Evolutionary conservation across 495 filamentous ascomycete species (phyloP).

Genomic region (Cryomyces minteri): DNA sequence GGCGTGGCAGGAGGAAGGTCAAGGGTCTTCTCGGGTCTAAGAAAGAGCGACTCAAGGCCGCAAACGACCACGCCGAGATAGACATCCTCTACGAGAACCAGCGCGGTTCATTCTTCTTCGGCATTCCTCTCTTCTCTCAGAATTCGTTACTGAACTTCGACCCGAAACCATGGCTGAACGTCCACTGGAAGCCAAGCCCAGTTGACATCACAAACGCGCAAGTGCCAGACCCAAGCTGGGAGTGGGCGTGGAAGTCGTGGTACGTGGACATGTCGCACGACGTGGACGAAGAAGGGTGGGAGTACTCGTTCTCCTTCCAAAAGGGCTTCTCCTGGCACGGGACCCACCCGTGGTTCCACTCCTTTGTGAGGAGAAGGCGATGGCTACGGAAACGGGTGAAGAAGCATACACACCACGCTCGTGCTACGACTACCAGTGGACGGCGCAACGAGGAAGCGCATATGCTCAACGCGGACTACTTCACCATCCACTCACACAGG

Average conservation of each 20-base stretch:
- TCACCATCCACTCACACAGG: conserved; percentile 46
- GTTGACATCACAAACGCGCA: conserved; percentile 85
- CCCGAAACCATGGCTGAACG: conserved; percentile 70
- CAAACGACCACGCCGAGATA: conserved; percentile 29
- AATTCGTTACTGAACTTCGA: conserved; percentile 78
- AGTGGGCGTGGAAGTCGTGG: conserved; percentile 92
- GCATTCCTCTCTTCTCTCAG: conserved; percentile 71
- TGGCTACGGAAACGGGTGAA: conserved; percentile 80
- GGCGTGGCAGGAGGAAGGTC: conserved; percentile 7
- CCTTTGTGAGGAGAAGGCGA: conserved; percentile 70
- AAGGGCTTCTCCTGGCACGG: conserved; percentile 76
- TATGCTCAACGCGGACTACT: conserved; percentile 67
- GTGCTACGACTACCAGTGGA: conserved; percentile 18
- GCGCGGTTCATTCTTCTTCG: conserved; percentile 53
- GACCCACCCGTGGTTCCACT: conserved; percentile 76
- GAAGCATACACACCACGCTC: conserved; percentile 22
- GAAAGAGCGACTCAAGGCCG: conserved; percentile 1
- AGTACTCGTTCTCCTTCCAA: conserved; percentile 76
- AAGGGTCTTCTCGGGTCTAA: not conserved
- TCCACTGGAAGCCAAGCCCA: conserved; percentile 46
- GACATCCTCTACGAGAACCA: conserved; percentile 89
- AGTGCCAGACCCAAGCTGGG: conserved; percentile 87
- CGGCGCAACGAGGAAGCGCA: conserved; percentile 30
- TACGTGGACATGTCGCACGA: conserved; percentile 79
- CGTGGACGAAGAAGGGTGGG: conserved; percentile 87